Conservation (phyloP, 108 stramenopile genomes). For the Mayamaea pseudoterrestris region DNA sequence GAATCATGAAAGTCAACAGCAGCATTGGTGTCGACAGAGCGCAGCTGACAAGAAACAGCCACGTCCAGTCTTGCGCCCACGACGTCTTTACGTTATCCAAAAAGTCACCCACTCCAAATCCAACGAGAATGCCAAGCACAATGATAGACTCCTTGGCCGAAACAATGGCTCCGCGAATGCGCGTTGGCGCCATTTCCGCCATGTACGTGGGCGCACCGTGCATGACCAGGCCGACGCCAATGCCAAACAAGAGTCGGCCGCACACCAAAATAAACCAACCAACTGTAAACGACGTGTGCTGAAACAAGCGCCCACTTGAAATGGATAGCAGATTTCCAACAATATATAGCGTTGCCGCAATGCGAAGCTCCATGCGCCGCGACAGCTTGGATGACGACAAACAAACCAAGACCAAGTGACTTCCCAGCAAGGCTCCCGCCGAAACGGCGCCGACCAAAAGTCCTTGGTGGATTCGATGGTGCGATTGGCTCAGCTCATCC, state of each 20-base stretch:
- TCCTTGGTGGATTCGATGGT: constrained; percentile 12
- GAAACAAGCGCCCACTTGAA: constrained; percentile 15
- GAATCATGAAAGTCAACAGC: constrained; percentile 25
- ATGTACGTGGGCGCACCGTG: constrained; percentile 67
- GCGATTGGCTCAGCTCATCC: constrained; percentile 12
- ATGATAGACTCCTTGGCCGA: constrained; percentile 69
- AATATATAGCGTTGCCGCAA: constrained; percentile 45
- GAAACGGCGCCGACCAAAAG: constrained; percentile 13
- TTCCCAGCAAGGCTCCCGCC: constrained; percentile 26
- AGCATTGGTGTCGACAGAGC: constrained; percentile 19
- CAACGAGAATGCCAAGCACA: constrained; percentile 66
- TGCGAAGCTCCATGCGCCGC: constrained; percentile 46
- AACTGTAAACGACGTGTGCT: constrained; percentile 7
- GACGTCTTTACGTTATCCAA: neutral
- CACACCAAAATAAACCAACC: constrained; percentile 28
- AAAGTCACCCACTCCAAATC: constrained; percentile 38
- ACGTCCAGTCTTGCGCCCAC: neutral
- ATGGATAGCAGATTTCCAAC: constrained; percentile 32
- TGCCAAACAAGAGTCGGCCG: constrained; percentile 44
- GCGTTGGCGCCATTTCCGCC: constrained; percentile 61
- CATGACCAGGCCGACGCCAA: constrained; percentile 70
- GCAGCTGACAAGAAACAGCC: constrained; percentile 18
- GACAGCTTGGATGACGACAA: constrained; percentile 33
- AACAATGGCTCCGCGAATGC: constrained; percentile 48
- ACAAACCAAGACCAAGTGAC: constrained; percentile 20